Evolutionary conservation across 1,284 basidiomycete genomes (phyloP), one percentile per base, ranked within the genome.

Genomic region (Singerocomus inundabilis): DNA sequence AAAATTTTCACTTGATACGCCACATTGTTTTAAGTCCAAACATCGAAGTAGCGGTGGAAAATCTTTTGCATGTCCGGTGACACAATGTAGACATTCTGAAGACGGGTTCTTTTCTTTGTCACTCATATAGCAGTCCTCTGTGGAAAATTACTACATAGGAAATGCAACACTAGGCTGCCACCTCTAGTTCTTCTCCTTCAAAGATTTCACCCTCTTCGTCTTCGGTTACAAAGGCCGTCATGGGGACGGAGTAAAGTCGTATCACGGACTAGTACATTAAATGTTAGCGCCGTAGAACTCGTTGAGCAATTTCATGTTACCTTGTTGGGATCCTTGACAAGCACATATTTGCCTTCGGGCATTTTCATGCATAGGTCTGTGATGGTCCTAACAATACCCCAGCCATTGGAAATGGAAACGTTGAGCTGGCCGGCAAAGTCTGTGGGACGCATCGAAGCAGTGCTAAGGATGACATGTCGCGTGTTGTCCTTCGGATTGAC

Each of bases 381-480:
- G 53, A 98, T 86, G 24, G 91, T 95, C 51, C 95, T 82, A 28
- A 99, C 93, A 64, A 99, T 98, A 56, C 97, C 97, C 96, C 96
- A 99, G 25, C 97, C 97, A 69, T 99, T 99, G 45, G 89, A 75
- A 52, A 99, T 75, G 43, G 93, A 97, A 49, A 99, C 87, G 67
- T 98, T 98, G 64, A 99, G 88, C 73, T 99, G 97, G 25, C 76
- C 80, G 11, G 97, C 95, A 64, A 99, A 97, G 58, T 99, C 97
- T 29, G 82, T 80, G 4, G 97, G 96, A 56, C 97, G 93, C 80
- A 94, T 87, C 44, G 93, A 95, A 38, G 94, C 92, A 11, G 95
- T 93, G 68, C 93, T 95, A 56, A 99, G 77, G 62, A 99, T 94
- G 63, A 93, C 87, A 75, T 99, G 97, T 48, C 95, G 89, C 34